Conservation (phyloP, 2,329 filamentous ascomycete genomes). For the Trichoderma simmonsii region DNA sequence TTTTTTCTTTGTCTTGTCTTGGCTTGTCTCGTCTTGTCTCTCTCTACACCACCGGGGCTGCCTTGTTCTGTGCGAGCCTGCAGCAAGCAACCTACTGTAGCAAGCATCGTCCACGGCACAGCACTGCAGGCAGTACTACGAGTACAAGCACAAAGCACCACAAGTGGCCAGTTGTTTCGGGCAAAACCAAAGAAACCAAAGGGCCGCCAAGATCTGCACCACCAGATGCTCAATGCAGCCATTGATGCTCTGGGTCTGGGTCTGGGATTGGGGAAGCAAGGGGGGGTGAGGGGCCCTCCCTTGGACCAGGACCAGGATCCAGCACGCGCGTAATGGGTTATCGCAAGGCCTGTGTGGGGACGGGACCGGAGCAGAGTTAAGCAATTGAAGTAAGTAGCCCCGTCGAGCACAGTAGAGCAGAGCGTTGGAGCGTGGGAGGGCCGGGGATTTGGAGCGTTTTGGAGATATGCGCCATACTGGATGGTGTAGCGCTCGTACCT, state of each 20-base stretch:
- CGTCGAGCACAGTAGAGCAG: neutral
- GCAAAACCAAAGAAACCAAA: neutral
- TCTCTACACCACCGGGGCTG: neutral
- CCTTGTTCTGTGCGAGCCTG: neutral
- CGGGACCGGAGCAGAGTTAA: neutral
- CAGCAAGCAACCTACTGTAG: neutral
- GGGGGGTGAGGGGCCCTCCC: neutral
- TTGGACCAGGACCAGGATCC: conserved; percentile 1
- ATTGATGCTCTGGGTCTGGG: conserved; percentile 1
- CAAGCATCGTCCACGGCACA: neutral
- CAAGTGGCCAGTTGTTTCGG: neutral
- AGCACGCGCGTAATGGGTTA: conserved; percentile 14
- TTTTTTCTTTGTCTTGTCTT: neutral
- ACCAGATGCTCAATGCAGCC: neutral
- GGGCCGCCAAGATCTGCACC: conserved; percentile 14
- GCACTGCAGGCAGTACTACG: neutral
- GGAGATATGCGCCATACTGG: conserved; percentile 3
- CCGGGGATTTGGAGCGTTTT: conserved; percentile 1
- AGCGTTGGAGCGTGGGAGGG: neutral
- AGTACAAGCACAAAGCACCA: neutral
- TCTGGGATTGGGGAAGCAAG: conserved; percentile 10
- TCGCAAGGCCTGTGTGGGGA: neutral
- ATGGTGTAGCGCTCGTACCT: conserved; percentile 11
- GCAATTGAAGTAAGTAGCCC: neutral
- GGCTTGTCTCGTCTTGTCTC: neutral